Base-by-base conservation (phyloP, 352 stramenopile species). In the Blastocystis sp. region DNA sequence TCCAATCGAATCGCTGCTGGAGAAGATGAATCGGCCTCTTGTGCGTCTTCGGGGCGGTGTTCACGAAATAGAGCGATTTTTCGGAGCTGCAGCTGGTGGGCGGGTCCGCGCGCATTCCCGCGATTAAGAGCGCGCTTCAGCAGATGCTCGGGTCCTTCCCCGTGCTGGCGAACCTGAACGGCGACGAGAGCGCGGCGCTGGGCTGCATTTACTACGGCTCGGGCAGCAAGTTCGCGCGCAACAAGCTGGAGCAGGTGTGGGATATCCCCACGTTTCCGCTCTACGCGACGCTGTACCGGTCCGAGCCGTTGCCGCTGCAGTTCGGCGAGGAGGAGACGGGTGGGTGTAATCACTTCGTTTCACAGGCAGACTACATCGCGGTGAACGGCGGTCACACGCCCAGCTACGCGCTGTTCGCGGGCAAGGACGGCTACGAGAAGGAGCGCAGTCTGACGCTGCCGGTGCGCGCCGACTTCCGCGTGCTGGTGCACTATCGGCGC, bases 41-140 rank as follows among this genome's bases (percentile, higher is more conserved):
- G 71, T 81, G 43, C 17, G 48, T 21, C 34, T 66, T 14, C 3
- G 34, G 64, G 6, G 4, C n/a, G 10, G 1, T 24, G 4, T 40
- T 81, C 9, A 24, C n/a, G 4, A 34, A 3, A 28, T 81, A 81
- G 71, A 81, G 28, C 43, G 71, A 81, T 6, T 65, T 81, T 42
- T 54, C 11, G 14, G 71, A 81, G 24, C 64, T 81, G 64, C 71
- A 81, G 60, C 48, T 81, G 19, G 48, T 81, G 14, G 71, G 71
- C 34, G 71, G 71, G n/a, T 64, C 71, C 24, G 6, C 71, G 9
- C 71, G 71, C 28, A 64, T 81, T n/a, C 71, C 71, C 40, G 21
- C 28, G 4, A 52, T 81, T 38, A 54, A 64, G 7, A 6, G 17
- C 14, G 43, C 43, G 38, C 43, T 81, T 14, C 10, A 63, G 52